Evolutionary conservation across 2,329 filamentous ascomycete species (phyloP), one percentile per base, ranked within the genome.

Genomic region (Hypoxylon sp.): DNA sequence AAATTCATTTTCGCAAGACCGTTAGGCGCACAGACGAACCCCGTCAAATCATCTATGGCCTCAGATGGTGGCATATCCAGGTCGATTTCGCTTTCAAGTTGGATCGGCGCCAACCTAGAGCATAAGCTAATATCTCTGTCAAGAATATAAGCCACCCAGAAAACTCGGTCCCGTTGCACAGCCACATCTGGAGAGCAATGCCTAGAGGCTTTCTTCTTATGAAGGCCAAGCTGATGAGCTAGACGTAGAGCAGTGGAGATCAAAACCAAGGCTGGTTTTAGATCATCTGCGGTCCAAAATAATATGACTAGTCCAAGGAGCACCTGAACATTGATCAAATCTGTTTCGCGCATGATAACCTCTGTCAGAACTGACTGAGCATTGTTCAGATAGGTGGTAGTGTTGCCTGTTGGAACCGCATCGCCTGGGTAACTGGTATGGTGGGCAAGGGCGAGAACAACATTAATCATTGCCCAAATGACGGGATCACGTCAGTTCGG

Each of bases 31-130:
- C 75, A 77, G 29, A 83, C 73, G 2, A 81, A 70, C 1, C 81
- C 81, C 0, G 72, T 68, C 33, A 64, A 19, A 1, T 76, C 77
- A 29, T 81, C 80, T 0, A 68, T 31, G 0, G 79, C 74, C 0
- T 75, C 65, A 6, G 74, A 26, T 0, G 67, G 69, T 0, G 81
- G 80, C 0, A 82, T 70, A 1, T 79, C 73, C 2, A 82, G 63
- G 9, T 82, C 81, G 4, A 82, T 79, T 14, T 83, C 81, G 3
- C 73, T 75, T 33, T 83, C 81, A 0, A 75, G 65, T 31, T 81
- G 80, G 2, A 79, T 73, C 0, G 80, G 78, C 0, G 80, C 80
- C 0, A 79, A 78, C 24, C 73, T 73, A 5, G 74, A 73, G 5
- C 77, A 66, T 0, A 82, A 60, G 29, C 76, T 78, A 26, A 83